Base-by-base conservation (phyloP, 1,284 basidiomycete genomes). In the Inonotus hispidus region DNA sequence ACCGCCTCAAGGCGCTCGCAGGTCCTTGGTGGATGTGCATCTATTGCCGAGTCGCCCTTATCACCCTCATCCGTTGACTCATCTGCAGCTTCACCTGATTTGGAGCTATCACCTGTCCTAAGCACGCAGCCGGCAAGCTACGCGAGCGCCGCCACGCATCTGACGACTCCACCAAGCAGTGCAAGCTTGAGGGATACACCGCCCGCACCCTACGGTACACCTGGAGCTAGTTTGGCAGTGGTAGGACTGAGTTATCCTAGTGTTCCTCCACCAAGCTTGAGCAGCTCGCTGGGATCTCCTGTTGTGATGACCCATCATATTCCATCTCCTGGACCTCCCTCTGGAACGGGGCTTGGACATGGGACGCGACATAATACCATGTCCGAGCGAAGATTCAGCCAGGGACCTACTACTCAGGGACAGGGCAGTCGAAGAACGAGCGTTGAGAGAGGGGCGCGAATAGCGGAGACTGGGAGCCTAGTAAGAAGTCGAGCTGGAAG, bases 81-180 rank as follows among this genome's bases (percentile, higher is more conserved):
- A 57, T 82, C 82, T 67, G 58, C 68, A 82, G 76, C 83, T 0
- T 59, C 68, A 82, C 77, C 83, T 0, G 79, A 82, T 71, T 79
- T 84, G 53, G 46, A 49, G 11, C 23, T 52, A n/a, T 87, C 84
- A 21, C 83, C 85, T 1, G 71, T 79, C 47, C 76, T 77, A 21
- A 77, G 79, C 3, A 75, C 77, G 0, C 78, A 82, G 52, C 79
- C 79, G 13, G 77, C 79, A 6, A 85, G 82, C 67, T 75, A 79
- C 64, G 67, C 82, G 53, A 86, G 83, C 66, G 78, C 78, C 21
- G 78, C 78, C 53, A 88, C 87, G 25, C 79, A 80, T 60, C 66
- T 83, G 65, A 88, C 87, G 10, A 89, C 83, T 39, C 87, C 88
- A 6, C 82, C 84, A 1, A 84, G 85, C 2, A 83, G 82, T 39